Evolutionary conservation across 163 green algal species (phyloP).

Genomic region (Coccomyxa subellipsoidea): DNA sequence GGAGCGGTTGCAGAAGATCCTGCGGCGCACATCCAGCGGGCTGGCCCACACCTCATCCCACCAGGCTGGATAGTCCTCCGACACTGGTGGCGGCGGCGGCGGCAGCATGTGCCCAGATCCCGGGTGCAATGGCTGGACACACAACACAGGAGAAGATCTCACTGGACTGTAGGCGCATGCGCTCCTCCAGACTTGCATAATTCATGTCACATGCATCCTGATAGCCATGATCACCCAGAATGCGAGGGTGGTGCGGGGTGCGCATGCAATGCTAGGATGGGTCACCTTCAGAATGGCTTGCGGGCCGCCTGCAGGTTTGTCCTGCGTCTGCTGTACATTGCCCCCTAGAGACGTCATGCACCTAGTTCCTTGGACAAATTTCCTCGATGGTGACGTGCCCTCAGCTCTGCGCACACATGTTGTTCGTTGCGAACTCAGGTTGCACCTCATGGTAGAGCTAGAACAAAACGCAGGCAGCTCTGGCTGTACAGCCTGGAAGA

Average conservation of each 20-base stretch:
- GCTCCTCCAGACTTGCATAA: too few relatives aligned
- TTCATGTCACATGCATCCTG: background rate
- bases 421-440: background rate
- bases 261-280: background rate
- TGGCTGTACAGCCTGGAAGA: too few relatives aligned
- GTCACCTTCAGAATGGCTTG: background rate
- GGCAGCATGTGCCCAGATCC: constrained; percentile 1
- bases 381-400: background rate
- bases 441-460: background rate
- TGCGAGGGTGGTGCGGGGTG: background rate
- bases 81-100: constrained; percentile 32
- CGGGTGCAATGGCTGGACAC: background rate
- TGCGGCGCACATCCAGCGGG: constrained; percentile 48
- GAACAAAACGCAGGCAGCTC: too few relatives aligned
- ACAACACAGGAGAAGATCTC: background rate
- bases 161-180: too few relatives aligned
- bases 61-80: constrained; percentile 54
- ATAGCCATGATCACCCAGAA: background rate
- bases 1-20: constrained; percentile 93
- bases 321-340: background rate
- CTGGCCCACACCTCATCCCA: constrained; percentile 44
- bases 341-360: background rate
- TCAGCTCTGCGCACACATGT: background rate
- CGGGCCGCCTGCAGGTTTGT: background rate
- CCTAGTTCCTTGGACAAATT: background rate